Conservation (phyloP, 768 basidiomycete genomes). For the Lactarius sanguifluus region DNA sequence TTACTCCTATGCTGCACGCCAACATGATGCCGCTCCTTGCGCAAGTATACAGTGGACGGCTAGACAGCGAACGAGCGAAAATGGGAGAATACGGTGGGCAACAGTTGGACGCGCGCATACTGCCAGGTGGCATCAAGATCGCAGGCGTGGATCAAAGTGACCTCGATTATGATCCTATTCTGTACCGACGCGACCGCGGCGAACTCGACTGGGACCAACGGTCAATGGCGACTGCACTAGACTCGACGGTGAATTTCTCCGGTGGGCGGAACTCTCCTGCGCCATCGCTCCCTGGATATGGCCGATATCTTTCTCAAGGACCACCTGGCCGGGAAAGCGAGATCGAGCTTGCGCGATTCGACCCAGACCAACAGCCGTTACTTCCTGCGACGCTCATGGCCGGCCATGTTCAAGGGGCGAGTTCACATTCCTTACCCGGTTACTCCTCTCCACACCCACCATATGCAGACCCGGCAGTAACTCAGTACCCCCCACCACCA, state of each 20-base stretch:
- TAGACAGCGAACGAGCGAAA: slow-evolving; percentile 60
- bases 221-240: slow-evolving; percentile 61
- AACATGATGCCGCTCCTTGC: slow-evolving; percentile 78
- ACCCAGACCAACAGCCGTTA: slow-evolving; percentile 62
- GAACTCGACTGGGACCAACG: slow-evolving; percentile 87
- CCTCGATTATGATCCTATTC: slow-evolving; percentile 76
- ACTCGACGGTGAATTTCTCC: slow-evolving; percentile 38
- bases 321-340: slow-evolving; percentile 34
- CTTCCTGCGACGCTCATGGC: slow-evolving; percentile 37
- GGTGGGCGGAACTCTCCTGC: slow-evolving; percentile 42
- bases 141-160: slow-evolving; percentile 78
- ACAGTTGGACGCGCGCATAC: slow-evolving; percentile 68
- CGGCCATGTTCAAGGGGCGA: slow-evolving; percentile 9
- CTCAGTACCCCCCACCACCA: slow-evolving; percentile 42
- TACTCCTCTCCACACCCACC: slow-evolving; percentile 31
- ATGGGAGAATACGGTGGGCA: slow-evolving; percentile 78
- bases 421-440: slow-evolving; percentile 14
- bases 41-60: slow-evolving; percentile 75
- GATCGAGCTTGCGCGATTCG: slow-evolving; percentile 58
- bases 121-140: slow-evolving; percentile 79
- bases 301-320: slow-evolving; percentile 50
- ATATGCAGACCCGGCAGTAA: slow-evolving; percentile 23
- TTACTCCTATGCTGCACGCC: slow-evolving; percentile 85
- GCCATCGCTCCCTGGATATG: slow-evolving; percentile 47
- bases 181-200: slow-evolving; percentile 78